These are phyloP conservation scores for Rhododendron molle DNA, from an alignment of 148 eudicot species.

Conservation along the genomic window DNA sequence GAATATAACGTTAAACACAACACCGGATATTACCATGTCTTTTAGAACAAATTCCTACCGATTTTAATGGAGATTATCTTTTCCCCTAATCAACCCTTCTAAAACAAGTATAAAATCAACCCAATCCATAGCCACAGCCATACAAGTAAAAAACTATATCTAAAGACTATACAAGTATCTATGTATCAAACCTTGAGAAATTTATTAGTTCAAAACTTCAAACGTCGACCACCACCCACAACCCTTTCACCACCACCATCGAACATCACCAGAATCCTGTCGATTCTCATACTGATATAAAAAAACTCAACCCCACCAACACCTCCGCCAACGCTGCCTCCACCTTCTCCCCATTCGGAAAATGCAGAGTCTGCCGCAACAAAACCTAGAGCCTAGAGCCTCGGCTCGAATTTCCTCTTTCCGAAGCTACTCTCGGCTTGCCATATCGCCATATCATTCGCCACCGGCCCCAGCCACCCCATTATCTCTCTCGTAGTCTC, in stretches of 20 bases:
- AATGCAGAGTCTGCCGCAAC: no score
- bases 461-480: slow-evolving; percentile 72
- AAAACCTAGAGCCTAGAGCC: no score
- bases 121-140: not conserved
- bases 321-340: no score
- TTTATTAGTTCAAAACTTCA: not conserved
- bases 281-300: no score
- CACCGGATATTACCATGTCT: no score
- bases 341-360: no score
- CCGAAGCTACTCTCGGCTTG: slow-evolving; percentile 61
- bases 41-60: not conserved
- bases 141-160: not conserved
- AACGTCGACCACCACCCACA: slow-evolving; percentile 1
- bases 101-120: not conserved
- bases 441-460: slow-evolving; percentile 60
- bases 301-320: no score
- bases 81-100: no score
- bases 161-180: not conserved
- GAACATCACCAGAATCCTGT: no score
- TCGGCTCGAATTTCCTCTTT: slow-evolving; percentile 48
- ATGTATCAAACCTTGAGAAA: not conserved
- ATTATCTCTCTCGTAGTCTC: slow-evolving; percentile 54
- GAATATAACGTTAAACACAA: no score
- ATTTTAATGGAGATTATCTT: no score
- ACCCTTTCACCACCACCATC: not conserved